Evolutionary conservation across 2,329 filamentous ascomycete genomes (phyloP), one percentile per base, ranked within the genome.

Genomic region (Penicillium sp.): DNA sequence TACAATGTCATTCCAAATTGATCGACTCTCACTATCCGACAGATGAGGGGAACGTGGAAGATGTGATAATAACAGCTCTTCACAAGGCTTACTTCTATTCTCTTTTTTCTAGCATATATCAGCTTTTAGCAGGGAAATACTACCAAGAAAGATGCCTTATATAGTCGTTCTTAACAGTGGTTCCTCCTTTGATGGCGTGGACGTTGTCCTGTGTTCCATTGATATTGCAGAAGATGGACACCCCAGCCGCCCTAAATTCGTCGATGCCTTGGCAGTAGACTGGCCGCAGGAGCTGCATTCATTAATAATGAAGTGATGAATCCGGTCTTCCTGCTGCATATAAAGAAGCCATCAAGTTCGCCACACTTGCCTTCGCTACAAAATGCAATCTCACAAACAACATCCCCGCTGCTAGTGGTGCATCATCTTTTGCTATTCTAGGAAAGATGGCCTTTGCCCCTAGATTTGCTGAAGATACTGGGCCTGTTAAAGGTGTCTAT

Each of bases 341-440:
- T 59, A 69, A 69, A 52, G 67, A 70, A 55, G 67, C 66, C 30
- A 67, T 68, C 57, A 68, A 68, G 55, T 69, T 69, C 56, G 65
- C 67, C 2, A 68, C 65, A 2, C 59, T 70, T n/a, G 67, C 62
- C 0, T 70, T 65, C 48, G 61, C 65, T 5, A 61, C 52, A 47
- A 68, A 66, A 58, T 42, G 59, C 23, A 42, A 56, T 11, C 57
- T 69, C 6, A 66, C 67, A 9, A 69, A 69, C 58, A 69, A 68
- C 38, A 69, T 68, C 28, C 67, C 66, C 7, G 63, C 64, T 3
- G 64, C 66, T 5, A 60, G 64, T 5, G 67, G 67, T 9, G 67
- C 67, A n/a, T 59, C 54, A 6, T 61, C 55, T 12, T 69, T 61
- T 57, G 67, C 66, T 8, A 57, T 67, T 5, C 58, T 69, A 28